phyloP scores from a whole-genome alignment of 495 filamentous ascomycete genomes.

The Neurospora sp. region DNA sequence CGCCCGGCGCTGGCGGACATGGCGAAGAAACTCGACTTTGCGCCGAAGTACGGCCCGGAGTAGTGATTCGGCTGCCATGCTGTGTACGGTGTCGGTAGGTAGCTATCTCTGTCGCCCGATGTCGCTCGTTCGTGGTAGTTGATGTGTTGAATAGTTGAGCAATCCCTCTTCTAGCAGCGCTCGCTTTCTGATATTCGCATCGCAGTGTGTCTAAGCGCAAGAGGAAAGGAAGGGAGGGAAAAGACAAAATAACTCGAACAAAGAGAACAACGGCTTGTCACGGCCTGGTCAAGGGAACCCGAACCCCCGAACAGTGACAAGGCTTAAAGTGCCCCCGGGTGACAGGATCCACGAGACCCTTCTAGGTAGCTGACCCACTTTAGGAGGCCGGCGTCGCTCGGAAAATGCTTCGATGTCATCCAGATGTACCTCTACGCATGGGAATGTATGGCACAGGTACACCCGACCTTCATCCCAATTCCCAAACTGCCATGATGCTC shows the following conservation, averaged over 20 bases:
- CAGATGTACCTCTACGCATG: neutral
- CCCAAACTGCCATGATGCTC: neutral
- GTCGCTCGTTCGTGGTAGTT: neutral
- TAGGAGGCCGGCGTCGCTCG: neutral
- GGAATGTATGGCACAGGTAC: neutral
- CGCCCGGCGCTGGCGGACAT: slow-evolving; percentile 14
- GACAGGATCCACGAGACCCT: neutral
- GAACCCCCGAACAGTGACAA: neutral
- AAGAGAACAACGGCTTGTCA: neutral
- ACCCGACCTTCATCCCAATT: neutral
- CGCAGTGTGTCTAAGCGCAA: neutral
- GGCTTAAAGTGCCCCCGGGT: neutral
- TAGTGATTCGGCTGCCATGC: slow-evolving; percentile 9
- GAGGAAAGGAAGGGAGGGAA: neutral
- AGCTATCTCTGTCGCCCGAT: neutral
- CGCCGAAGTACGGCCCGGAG: slow-evolving; percentile 15
- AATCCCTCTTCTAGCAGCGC: neutral
- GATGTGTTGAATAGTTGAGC: neutral
- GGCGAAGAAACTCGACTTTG: slow-evolving; percentile 9
- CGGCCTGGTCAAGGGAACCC: neutral
- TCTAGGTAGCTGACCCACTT: neutral
- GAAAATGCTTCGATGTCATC: no score
- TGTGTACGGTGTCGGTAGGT: neutral
- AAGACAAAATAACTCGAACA: neutral
- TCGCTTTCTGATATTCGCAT: neutral